phyloP scores from a whole-genome alignment of 2,329 filamentous ascomycete species.

The Tolypocladium ophioglossoides region DNA sequence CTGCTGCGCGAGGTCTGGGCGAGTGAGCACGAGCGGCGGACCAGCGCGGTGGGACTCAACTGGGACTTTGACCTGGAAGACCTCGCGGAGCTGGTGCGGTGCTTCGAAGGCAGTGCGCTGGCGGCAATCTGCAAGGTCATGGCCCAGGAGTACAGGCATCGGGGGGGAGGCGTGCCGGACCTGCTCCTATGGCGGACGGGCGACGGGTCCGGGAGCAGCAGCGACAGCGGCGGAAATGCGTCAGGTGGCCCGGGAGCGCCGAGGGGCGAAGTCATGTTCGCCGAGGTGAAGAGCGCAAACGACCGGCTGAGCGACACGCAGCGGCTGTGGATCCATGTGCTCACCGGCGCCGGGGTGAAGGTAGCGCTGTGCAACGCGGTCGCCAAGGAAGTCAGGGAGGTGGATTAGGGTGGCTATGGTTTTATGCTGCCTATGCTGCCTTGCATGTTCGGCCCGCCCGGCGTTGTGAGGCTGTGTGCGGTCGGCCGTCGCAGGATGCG shows the following conservation, averaged over 20 bases:
- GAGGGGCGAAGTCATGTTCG: slow-evolving; percentile 59
- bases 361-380: slow-evolving; percentile 70
- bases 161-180: slow-evolving; percentile 85
- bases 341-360: slow-evolving; percentile 71
- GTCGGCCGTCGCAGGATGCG: neutral
- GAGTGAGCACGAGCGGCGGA: slow-evolving; percentile 56
- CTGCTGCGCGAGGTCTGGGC: slow-evolving; percentile 61
- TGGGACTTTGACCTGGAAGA: slow-evolving; percentile 81
- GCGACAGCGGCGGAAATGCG: neutral
- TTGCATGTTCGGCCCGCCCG: neutral
- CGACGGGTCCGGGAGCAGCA: neutral
- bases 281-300: slow-evolving; percentile 74
- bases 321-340: slow-evolving; percentile 90
- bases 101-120: slow-evolving; percentile 72
- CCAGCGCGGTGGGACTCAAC: slow-evolving; percentile 83
- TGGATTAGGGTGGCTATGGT: slow-evolving; percentile 18
- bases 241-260: slow-evolving; percentile 19
- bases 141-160: slow-evolving; percentile 84
- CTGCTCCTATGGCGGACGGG: slow-evolving; percentile 69
- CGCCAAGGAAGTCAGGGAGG: slow-evolving; percentile 38
- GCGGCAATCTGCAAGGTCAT: slow-evolving; percentile 84
- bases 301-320: slow-evolving; percentile 94
- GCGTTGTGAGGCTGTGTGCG: neutral
- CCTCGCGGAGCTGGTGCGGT: slow-evolving; percentile 64
- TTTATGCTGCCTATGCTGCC: neutral